These are phyloP conservation scores for Eimeria acervulina DNA, from an alignment of 169 alveolate species.

Conservation along the genomic window DNA sequence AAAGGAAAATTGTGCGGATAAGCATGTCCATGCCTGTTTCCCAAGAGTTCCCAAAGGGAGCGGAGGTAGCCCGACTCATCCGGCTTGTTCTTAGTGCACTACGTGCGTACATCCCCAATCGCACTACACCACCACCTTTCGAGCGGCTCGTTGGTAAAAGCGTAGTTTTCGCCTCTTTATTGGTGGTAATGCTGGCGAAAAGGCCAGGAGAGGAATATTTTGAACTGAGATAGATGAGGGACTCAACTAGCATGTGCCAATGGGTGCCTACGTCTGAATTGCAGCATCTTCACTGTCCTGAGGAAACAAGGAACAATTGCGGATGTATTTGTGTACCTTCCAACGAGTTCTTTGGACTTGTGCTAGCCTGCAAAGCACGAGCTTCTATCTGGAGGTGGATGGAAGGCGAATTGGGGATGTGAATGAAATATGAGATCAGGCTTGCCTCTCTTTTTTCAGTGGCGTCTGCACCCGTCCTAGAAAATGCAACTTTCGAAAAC, in stretches of 20 bases:
- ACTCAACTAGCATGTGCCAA: background rate
- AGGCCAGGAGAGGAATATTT: background rate
- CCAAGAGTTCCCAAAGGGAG: background rate
- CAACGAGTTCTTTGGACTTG: background rate
- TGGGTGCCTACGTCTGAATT: slow-evolving; percentile 9
- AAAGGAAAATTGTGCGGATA: background rate
- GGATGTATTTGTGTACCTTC: background rate
- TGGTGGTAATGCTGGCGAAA: background rate
- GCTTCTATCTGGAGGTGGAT: background rate
- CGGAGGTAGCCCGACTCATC: background rate
- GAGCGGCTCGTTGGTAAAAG: background rate
- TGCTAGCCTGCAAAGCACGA: background rate
- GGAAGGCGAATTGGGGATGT: background rate
- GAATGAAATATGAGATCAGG: background rate
- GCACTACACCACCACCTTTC: background rate
- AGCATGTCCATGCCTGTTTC: background rate
- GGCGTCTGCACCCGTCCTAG: background rate
- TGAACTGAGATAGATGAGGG: background rate
- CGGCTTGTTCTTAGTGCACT: background rate
- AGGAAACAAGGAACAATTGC: background rate
- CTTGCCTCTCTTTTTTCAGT: slow-evolving; percentile 1
- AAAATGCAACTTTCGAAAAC: slow-evolving; percentile 3
- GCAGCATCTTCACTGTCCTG: background rate
- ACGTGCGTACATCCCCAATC: background rate
- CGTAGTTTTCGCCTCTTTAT: background rate